phyloP scores from a whole-genome alignment of 306 rosid species.

The Boehmeria nivea region DNA sequence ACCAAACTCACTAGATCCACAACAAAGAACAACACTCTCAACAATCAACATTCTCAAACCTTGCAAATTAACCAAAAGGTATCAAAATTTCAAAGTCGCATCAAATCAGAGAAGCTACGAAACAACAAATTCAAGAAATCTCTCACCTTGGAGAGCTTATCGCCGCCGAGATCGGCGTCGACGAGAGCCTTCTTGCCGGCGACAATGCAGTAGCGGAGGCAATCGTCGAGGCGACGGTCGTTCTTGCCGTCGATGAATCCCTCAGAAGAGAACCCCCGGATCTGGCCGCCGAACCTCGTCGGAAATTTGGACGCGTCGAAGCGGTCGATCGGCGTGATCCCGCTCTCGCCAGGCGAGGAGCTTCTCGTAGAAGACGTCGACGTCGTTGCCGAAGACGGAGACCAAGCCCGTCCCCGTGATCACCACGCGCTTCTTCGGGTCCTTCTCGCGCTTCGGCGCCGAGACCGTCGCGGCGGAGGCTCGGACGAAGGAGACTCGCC shows the following conservation, averaged over 20 bases:
- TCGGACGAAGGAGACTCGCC: slow-evolving; percentile 37
- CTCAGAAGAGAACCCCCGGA: slow-evolving; percentile 67
- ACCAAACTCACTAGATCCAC: slow-evolving; percentile 8
- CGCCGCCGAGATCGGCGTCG: slow-evolving; percentile 65
- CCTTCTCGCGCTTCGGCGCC: slow-evolving; percentile 74
- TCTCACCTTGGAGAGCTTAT: slow-evolving; percentile 55
- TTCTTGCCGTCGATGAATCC: slow-evolving; percentile 95
- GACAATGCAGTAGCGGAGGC: slow-evolving; percentile 83
- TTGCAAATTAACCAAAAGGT: background rate
- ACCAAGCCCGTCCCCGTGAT: slow-evolving; percentile 87
- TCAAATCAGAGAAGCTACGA: too few relatives aligned
- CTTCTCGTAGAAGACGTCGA: slow-evolving; percentile 70
- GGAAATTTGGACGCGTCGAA: slow-evolving; percentile 94
- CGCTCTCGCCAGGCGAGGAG: slow-evolving; percentile 87
- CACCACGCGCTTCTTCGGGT: slow-evolving; percentile 93
- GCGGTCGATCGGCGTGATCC: slow-evolving; percentile 64
- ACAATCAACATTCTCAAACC: background rate
- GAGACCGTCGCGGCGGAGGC: slow-evolving; percentile 43
- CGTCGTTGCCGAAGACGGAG: slow-evolving; percentile 82
- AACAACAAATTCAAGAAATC: background rate
- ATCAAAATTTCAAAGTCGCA: background rate
- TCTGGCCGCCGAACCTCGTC: slow-evolving; percentile 91
- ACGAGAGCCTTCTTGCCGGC: slow-evolving; percentile 94
- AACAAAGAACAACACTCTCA: background rate
- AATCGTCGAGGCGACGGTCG: slow-evolving; percentile 84